Evolutionary conservation across 1,139 yeast species (phyloP).

Genomic region (Zygotorulaspora mrakii): DNA sequence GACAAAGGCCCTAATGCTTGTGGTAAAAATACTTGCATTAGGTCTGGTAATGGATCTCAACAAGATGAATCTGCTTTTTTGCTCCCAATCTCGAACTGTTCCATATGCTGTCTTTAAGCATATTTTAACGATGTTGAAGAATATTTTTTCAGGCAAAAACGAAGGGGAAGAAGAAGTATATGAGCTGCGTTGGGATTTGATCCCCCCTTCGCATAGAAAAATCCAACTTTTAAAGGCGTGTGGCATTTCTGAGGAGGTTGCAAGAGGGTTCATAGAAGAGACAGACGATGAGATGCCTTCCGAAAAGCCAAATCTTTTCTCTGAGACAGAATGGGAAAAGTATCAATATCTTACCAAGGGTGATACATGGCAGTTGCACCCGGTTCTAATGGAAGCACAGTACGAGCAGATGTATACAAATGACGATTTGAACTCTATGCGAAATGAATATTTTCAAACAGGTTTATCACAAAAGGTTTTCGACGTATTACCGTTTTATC

Average conservation of each 20-base stretch:
- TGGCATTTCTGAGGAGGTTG: conserved; percentile 28
- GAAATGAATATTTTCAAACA: conserved; percentile 31
- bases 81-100: conserved; percentile 22
- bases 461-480: conserved; percentile 48
- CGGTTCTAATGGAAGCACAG: conserved; percentile 32
- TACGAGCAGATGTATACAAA: conserved; percentile 37
- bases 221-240: conserved; percentile 22
- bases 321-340: conserved; percentile 22
- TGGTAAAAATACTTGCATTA: conserved; percentile 26
- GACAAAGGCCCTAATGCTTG: conserved; percentile 25
- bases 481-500: conserved; percentile 47
- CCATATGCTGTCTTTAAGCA: conserved; percentile 37
- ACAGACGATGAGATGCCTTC: conserved; percentile 26
- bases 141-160: conserved; percentile 24
- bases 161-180: conserved; percentile 40
- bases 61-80: conserved; percentile 20
- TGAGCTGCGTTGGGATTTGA: conserved; percentile 43
- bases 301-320: conserved; percentile 23
- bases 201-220: conserved; percentile 29
- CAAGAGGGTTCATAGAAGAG: conserved; percentile 25
- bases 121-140: conserved; percentile 29
- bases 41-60: conserved; percentile 25
- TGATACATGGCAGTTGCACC: conserved; percentile 11
- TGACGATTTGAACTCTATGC: conserved; percentile 43
- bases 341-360: conserved; percentile 14